Evolutionary conservation across 768 basidiomycete genomes (phyloP), one percentile per base, ranked within the genome.

Genomic region (Boletus eberwhitei): DNA sequence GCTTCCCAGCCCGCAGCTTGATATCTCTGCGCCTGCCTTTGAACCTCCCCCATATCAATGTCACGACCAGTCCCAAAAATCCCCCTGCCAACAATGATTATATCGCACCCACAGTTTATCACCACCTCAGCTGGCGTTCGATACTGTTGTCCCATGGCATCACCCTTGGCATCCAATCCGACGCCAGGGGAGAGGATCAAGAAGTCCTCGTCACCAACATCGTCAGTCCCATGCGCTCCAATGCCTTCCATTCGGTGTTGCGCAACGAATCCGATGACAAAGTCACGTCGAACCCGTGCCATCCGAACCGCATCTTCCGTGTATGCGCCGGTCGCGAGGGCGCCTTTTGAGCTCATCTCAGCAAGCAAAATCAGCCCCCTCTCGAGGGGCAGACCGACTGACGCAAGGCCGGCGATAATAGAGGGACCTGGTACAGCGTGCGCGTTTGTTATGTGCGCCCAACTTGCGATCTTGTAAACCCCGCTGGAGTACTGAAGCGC

Each of bases 371-470:
- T 77, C 17, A 98, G 81, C 0, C 92, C 97, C 13, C 97, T 82
- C 2, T 85, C 59, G 29, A 93, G 79, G 0, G 94, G 91, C 9
- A 86, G 72, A 38, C 97, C 97, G 36, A 98, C 83, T 7, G 87
- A 86, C 2, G 89, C 77, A 32, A 99, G 87, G 16, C 97, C 96
- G n/a, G 83, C 78, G 59, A 99, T 81, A 60, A 98, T 86, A 14
- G 93, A 93, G 4, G 94, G 93, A n/a, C 97, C 97, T 3, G 97
- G 94, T 35, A 98, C 85, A 11, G 89, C 84, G 71, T 98, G 97
- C 2, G 97, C 97, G 70, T 99, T 98, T 48, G 94, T 98, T 64
- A 99, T 84, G 65, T 99, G 93, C 12, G 97, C 83, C 97, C 97
- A 99, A 45, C 80, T 85, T 32, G 96, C 88, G 66, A 98, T 98